Conservation (phyloP, 768 basidiomycete genomes). For the Tephrocybe rancida region DNA sequence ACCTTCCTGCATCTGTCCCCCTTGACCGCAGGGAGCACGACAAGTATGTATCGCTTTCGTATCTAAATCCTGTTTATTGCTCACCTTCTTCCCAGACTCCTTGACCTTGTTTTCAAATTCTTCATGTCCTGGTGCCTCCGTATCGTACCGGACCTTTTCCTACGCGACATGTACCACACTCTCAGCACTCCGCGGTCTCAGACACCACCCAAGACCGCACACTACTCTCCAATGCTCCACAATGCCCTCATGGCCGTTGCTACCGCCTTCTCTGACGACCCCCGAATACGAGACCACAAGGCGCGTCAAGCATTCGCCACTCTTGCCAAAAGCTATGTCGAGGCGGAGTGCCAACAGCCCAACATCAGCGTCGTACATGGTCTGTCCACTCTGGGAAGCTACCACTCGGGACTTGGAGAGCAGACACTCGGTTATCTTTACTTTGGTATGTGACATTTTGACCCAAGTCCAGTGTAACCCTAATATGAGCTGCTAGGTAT, state of each 20-base stretch:
- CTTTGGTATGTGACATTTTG: constrained; percentile 35
- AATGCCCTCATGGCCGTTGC: constrained; percentile 59
- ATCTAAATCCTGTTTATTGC: not conserved
- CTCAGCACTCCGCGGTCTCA: constrained; percentile 38
- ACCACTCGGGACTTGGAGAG: constrained; percentile 48
- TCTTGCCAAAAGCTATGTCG: constrained; percentile 47
- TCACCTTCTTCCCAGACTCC: constrained; percentile 28
- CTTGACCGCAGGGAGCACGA: constrained; percentile 48
- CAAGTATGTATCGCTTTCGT: constrained; percentile 28
- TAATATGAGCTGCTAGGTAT: constrained; percentile 39
- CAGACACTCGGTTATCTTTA: constrained; percentile 50
- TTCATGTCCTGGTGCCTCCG: constrained; percentile 52
- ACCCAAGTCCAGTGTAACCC: constrained; percentile 8
- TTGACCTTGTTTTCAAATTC: constrained; percentile 51
- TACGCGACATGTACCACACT: constrained; percentile 49
- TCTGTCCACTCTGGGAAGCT: constrained; percentile 43
- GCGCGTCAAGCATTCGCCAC: constrained; percentile 43
- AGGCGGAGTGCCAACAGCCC: constrained; percentile 46
- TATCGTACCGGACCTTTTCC: constrained; percentile 49
- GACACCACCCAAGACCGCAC: constrained; percentile 45
- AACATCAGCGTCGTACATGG: constrained; percentile 48
- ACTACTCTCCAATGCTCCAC: constrained; percentile 76
- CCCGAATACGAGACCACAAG: constrained; percentile 41
- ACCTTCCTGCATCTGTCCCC: constrained; percentile 43
- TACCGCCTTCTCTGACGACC: constrained; percentile 46